Evolutionary conservation across 1,139 yeast genomes (phyloP).

Genomic region (Blastobotrys buckinghamii): DNA sequence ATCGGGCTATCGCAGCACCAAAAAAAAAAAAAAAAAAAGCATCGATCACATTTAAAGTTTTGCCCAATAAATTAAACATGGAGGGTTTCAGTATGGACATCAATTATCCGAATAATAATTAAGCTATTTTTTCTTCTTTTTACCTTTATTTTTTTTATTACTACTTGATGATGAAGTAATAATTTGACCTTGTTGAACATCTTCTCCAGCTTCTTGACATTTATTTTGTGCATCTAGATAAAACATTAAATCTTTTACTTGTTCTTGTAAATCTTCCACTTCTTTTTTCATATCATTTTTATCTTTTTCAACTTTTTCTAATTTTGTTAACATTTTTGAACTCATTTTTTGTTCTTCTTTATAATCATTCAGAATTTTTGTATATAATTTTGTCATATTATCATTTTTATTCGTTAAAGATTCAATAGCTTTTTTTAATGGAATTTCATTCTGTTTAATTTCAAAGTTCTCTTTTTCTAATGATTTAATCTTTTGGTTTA

Average conservation of each 20-base stretch:
- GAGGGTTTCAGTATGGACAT: too few species aligned
- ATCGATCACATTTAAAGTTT: too few species aligned
- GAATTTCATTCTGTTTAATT: too few species aligned
- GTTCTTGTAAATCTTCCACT: slow-evolving; percentile 44
- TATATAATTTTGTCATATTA: slow-evolving; percentile 26
- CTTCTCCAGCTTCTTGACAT: slow-evolving; percentile 63
- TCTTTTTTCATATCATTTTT: slow-evolving; percentile 44
- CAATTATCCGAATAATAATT: background rate
- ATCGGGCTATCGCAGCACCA: too few species aligned
- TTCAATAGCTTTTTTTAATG: slow-evolving; percentile 26
- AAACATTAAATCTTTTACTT: slow-evolving; percentile 76
- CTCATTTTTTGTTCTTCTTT: slow-evolving; percentile 49
- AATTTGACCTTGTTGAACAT: slow-evolving; percentile 62
- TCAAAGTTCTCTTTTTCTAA: background rate
- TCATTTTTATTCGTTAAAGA: slow-evolving; percentile 34
- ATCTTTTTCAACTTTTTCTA: slow-evolving; percentile 42
- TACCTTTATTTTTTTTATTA: slow-evolving; percentile 14
- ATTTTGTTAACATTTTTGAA: slow-evolving; percentile 33
- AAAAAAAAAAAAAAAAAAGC: too few species aligned
- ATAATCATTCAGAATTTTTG: slow-evolving; percentile 31
- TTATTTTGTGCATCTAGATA: slow-evolving; percentile 69
- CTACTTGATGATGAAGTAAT: slow-evolving; percentile 29
- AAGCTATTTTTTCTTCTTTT: slow-evolving; percentile 1
- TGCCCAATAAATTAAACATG: too few species aligned
- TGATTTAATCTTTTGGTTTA: slow-evolving; percentile 6